Conservation (phyloP, 805 yeast genomes). For the Ogataea methylovora region DNA sequence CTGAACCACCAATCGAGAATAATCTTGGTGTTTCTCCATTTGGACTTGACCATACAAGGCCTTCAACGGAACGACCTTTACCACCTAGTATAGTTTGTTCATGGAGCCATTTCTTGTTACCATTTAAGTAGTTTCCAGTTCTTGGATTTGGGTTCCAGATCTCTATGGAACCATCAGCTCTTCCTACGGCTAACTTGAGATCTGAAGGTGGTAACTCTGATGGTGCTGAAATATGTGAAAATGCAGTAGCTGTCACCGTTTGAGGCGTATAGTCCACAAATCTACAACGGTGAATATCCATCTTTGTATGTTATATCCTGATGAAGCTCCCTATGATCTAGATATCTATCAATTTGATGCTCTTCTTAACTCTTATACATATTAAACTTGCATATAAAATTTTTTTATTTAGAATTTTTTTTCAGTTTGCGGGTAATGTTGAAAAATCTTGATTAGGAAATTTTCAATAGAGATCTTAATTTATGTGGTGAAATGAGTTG, state of each 20-base stretch:
- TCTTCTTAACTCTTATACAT: no score
- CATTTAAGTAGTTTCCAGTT: constrained; percentile 2
- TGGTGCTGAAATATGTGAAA: constrained; percentile 50
- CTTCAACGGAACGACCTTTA: constrained; percentile 79
- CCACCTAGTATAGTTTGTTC: constrained; percentile 74
- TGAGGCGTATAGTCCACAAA: constrained; percentile 87
- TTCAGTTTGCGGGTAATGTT: constrained; percentile 2
- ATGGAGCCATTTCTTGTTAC: constrained; percentile 61
- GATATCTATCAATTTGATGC: no score
- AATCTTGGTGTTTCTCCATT: constrained; percentile 43
- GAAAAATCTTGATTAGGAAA: no score
- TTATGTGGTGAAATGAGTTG: no score
- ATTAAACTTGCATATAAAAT: neutral
- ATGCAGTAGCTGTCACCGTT: constrained; percentile 73
- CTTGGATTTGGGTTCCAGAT: constrained; percentile 71
- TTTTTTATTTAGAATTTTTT: neutral
- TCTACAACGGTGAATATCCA: constrained; percentile 85
- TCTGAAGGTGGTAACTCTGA: constrained; percentile 41
- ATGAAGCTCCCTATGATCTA: no score
- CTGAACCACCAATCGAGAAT: constrained; percentile 92
- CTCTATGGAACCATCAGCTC: constrained; percentile 92
- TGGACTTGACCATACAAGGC: constrained; percentile 62
- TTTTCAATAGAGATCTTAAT: no score
- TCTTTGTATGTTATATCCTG: constrained; percentile 13
- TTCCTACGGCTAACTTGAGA: constrained; percentile 80